Evolutionary conservation across 179 eudicot species (phyloP).

Genomic region (Actinidia polygama): DNA sequence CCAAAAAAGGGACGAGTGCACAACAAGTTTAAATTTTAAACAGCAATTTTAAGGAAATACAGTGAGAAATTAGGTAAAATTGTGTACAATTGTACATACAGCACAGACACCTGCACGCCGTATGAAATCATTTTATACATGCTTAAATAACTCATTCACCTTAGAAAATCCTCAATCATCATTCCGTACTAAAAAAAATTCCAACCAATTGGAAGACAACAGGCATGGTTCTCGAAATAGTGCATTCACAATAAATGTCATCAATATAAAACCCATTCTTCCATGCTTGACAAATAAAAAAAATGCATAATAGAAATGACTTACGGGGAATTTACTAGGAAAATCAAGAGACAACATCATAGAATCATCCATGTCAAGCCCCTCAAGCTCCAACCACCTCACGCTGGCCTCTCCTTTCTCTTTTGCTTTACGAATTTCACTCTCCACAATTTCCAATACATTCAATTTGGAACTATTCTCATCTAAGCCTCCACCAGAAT

Average conservation of each 20-base stretch:
- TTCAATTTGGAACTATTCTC: constrained; percentile 40
- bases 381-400: constrained; percentile 96
- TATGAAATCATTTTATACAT: neutral
- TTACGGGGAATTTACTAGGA: constrained; percentile 87
- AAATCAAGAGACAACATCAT: constrained; percentile 66
- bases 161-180: constrained; percentile 2
- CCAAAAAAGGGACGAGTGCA: too few relatives aligned
- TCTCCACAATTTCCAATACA: constrained; percentile 60
- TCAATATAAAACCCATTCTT: neutral
- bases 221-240: neutral
- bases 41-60: neutral
- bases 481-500: constrained; percentile 24
- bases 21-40: neutral
- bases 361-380: constrained; percentile 72
- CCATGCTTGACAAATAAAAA: neutral
- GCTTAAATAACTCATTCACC: neutral
- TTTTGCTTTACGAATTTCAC: constrained; percentile 54
- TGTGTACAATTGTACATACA: neutral
- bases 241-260: neutral
- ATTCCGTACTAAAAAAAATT: neutral
- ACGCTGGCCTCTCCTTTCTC: constrained; percentile 50
- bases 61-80: neutral
- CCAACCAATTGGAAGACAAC: neutral
- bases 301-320: constrained; percentile 21
- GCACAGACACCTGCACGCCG: neutral